Conservation (phyloP, 1,139 yeast genomes). For the Hyphopichia burtonii region DNA sequence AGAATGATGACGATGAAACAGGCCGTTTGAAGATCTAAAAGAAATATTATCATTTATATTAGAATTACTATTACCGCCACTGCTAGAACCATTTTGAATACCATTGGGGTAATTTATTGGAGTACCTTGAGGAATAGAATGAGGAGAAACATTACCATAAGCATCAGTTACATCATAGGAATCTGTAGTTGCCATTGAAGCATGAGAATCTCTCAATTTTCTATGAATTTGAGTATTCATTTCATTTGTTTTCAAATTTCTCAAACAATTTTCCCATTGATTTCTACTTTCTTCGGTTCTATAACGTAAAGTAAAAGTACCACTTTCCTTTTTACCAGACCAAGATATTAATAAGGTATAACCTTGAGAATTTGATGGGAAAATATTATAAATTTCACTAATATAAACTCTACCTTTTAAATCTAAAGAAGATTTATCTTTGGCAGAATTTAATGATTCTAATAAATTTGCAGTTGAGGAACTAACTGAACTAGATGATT, state of each 20-base stretch:
- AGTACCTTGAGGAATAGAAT: conserved; percentile 4
- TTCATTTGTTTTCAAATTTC: conserved; percentile 41
- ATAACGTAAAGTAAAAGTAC: conserved; percentile 68
- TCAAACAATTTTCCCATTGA: conserved; percentile 68
- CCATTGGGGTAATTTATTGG: conserved; percentile 3
- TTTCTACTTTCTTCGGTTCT: conserved; percentile 67
- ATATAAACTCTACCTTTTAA: conserved; percentile 71
- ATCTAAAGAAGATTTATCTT: conserved; percentile 44
- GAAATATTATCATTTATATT: conserved; percentile 14
- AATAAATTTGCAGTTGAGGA: conserved; percentile 36
- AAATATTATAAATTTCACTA: conserved; percentile 60
- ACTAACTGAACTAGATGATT: conserved; percentile 32
- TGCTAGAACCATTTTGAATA: background rate
- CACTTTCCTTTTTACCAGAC: conserved; percentile 77
- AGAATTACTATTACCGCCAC: background rate
- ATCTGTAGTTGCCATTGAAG: conserved; percentile 26
- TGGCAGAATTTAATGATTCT: conserved; percentile 34
- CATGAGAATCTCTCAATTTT: conserved; percentile 40
- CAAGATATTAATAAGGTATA: conserved; percentile 69
- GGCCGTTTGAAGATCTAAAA: conserved; percentile 30
- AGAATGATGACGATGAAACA: conserved; percentile 42
- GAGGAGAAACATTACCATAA: conserved; percentile 13
- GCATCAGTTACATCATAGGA: conserved; percentile 24
- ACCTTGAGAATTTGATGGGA: conserved; percentile 37
- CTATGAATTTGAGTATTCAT: conserved; percentile 42